These are phyloP conservation scores for Lepraria neglecta DNA, from an alignment of 495 filamentous ascomycete genomes.

Conservation along the genomic window DNA sequence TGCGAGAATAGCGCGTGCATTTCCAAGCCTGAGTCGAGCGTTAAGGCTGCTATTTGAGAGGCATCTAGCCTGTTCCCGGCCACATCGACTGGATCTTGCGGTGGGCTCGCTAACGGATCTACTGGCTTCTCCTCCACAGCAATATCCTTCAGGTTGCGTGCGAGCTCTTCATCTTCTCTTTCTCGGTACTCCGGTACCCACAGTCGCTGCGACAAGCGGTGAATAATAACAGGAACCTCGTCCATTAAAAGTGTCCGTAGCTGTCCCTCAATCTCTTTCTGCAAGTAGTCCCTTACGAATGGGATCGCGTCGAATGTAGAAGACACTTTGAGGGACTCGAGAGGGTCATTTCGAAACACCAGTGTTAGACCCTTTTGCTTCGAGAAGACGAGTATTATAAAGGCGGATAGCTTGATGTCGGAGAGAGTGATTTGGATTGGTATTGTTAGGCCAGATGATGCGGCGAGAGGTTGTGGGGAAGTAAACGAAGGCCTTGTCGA, in stretches of 20 bases:
- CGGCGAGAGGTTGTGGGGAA: slow-evolving; percentile 87
- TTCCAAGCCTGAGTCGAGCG: slow-evolving; percentile 68
- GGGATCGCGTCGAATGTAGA: slow-evolving; percentile 98
- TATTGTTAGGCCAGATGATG: slow-evolving; percentile 87
- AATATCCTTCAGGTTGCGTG: slow-evolving; percentile 26
- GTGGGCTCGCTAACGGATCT: slow-evolving; percentile 74
- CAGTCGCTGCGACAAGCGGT: slow-evolving; percentile 79
- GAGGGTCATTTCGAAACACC: slow-evolving; percentile 95
- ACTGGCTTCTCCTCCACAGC: slow-evolving; percentile 44
- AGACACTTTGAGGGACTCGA: slow-evolving; percentile 96
- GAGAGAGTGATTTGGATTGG: slow-evolving; percentile 93
- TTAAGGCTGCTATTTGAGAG: slow-evolving; percentile 64
- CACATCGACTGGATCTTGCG: slow-evolving; percentile 68
- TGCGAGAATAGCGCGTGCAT: slow-evolving; percentile 81
- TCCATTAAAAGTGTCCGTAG: slow-evolving; percentile 92
- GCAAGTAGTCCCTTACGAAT: slow-evolving; percentile 93
- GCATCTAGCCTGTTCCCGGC: slow-evolving; percentile 69
- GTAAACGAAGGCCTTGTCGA: slow-evolving; percentile 85
- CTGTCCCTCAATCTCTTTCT: slow-evolving; percentile 94
- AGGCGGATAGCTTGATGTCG: slow-evolving; percentile 93
- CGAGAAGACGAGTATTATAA: slow-evolving; percentile 95
- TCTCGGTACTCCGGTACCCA: slow-evolving; percentile 83
- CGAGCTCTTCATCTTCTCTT: slow-evolving; percentile 48
- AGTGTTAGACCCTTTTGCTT: slow-evolving; percentile 93
- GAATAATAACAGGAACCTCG: slow-evolving; percentile 91